A percentile compares a stretch with the other conserved stretches of the same genome.
Evolutionary conservation across 768 basidiomycete genomes (phyloP).

Genomic region (Mycena kentingensis): DNA sequence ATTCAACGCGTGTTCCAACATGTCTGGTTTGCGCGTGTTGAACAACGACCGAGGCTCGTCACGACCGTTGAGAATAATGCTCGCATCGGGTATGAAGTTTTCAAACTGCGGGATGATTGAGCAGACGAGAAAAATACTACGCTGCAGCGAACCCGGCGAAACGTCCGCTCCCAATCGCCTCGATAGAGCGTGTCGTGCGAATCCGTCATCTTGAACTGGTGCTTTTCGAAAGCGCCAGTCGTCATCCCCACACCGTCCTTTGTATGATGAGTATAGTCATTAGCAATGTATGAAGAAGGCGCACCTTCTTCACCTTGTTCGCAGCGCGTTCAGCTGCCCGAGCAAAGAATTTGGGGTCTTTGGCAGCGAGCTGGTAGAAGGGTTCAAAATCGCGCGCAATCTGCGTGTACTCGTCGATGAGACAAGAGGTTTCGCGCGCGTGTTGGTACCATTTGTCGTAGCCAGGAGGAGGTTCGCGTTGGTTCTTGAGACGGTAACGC

Average conservation of each 20-base stretch:
- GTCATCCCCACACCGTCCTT: background rate
- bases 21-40: constrained; percentile 1
- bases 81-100: constrained; percentile 4
- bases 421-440: constrained; percentile 16
- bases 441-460: constrained; percentile 20
- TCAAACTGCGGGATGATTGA: background rate
- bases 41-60: constrained; percentile 8
- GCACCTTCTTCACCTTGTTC: background rate
- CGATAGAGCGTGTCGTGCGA: constrained; percentile 1
- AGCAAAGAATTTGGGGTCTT: background rate
- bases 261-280: background rate
- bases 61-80: background rate
- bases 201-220: background rate
- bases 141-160: background rate
- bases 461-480: constrained; percentile 18
- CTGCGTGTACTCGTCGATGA: constrained; percentile 11
- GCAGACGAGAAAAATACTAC: background rate
- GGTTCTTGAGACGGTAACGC: constrained; percentile 18
- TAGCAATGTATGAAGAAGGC: background rate
- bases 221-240: background rate
- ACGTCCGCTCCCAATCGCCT: background rate
- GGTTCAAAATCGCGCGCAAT: constrained; percentile 4
- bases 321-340: constrained; percentile 4
- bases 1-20: background rate
- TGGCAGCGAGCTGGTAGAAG: constrained; percentile 1